A percentile compares a stretch with the other conserved stretches of the same genome.
Conservation (phyloP, 176 grass and related monocot species). For the Oryza brachyantha region DNA sequence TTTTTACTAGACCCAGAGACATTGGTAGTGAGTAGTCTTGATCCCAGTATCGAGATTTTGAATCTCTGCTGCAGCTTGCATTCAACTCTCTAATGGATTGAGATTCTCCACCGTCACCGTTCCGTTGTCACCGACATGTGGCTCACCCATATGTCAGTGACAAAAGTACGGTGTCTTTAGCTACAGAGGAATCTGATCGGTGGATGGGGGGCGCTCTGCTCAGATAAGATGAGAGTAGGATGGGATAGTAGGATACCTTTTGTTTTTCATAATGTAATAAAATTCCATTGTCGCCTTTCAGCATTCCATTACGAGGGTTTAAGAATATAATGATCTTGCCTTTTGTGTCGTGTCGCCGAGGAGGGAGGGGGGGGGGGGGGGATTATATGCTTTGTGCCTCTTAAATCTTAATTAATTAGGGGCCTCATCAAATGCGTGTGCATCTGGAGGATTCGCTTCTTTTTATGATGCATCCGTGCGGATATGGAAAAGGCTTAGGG, state of each 20-base stretch:
- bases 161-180: too few species aligned
- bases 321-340: background rate
- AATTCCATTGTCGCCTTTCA: conserved; percentile 17
- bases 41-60: too few species aligned
- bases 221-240: background rate
- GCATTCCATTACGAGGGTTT: background rate
- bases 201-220: too few species aligned
- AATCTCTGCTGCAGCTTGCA: too few species aligned
- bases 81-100: too few species aligned
- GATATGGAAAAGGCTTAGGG: background rate
- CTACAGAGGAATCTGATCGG: too few species aligned
- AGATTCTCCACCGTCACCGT: too few species aligned
- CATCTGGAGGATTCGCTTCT: conserved; percentile 6
- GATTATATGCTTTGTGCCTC: background rate
- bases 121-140: too few species aligned
- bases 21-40: too few species aligned
- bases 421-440: conserved; percentile 15
- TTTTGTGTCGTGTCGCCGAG: background rate
- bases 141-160: too few species aligned
- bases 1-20: too few species aligned
- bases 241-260: background rate
- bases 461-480: conserved; percentile 34
- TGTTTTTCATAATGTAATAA: background rate
- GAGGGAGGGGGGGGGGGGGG: too few species aligned
- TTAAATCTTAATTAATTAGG: background rate